phyloP scores from a whole-genome alignment of 2,329 filamentous ascomycete species.

The Xylariomycetidae sp. region DNA sequence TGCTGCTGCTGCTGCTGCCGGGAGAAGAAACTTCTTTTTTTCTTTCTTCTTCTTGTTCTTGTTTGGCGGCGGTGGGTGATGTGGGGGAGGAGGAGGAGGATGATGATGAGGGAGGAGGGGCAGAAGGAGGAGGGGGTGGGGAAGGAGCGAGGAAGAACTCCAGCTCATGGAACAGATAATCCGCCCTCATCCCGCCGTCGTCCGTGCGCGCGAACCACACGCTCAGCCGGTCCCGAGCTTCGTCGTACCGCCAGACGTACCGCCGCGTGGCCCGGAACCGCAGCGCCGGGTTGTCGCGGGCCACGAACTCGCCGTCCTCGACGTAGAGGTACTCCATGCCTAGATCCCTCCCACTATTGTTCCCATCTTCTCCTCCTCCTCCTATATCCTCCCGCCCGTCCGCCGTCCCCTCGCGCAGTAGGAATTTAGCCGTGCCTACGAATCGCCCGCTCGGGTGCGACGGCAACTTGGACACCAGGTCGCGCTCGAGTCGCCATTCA shows the following conservation, averaged over 20 bases:
- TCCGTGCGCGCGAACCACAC: constrained; percentile 70
- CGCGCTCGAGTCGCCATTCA: constrained; percentile 59
- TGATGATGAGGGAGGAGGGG: too few relatives aligned
- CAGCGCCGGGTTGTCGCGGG: constrained; percentile 48
- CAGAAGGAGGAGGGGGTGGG: background rate
- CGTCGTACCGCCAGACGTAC: constrained; percentile 70
- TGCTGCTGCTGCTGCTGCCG: too few relatives aligned
- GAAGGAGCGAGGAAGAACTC: constrained; percentile 46
- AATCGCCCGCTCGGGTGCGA: constrained; percentile 62
- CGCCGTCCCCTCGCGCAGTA: constrained; percentile 54
- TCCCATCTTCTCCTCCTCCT: constrained; percentile 6
- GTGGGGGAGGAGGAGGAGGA: too few relatives aligned
- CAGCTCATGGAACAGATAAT: constrained; percentile 74
- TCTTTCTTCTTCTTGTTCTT: too few relatives aligned
- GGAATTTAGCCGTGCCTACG: constrained; percentile 60
- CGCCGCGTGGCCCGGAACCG: constrained; percentile 58
- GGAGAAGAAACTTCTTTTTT: too few relatives aligned
- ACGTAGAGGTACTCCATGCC: constrained; percentile 63
- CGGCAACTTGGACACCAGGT: constrained; percentile 48
- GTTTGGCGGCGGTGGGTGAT: too few relatives aligned
- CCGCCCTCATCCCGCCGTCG: constrained; percentile 55
- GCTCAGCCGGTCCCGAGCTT: constrained; percentile 54
- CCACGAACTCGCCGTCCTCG: constrained; percentile 61
- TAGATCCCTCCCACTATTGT: constrained; percentile 27
- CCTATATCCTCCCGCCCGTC: constrained; percentile 37